Evolutionary conservation across 345 rosid genomes (phyloP).

Genomic region (Populus simonii): DNA sequence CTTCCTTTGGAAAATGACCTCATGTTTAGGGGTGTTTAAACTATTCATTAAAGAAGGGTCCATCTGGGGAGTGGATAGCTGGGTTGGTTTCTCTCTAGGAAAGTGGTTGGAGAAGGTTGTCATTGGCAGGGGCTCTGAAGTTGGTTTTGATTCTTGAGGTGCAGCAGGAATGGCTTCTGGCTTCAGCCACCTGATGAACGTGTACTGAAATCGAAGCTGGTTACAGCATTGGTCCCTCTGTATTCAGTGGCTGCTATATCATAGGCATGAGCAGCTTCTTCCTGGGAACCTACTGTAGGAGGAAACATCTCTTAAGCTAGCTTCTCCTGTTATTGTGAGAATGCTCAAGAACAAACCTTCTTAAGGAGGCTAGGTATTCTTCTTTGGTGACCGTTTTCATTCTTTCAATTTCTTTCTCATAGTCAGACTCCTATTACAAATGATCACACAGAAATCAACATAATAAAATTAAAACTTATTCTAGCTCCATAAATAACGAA

Average conservation of each 20-base stretch:
- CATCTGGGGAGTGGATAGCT: conserved; percentile 12
- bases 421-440: conserved; percentile 25
- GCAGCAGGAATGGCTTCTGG: conserved; percentile 20
- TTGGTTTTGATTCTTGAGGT: conserved; percentile 20
- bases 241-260: conserved; percentile 20
- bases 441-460: neutral
- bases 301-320: neutral
- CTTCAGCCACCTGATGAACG: conserved; percentile 26
- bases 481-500: neutral
- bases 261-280: conserved; percentile 30
- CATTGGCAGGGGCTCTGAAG: neutral
- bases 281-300: conserved; percentile 38
- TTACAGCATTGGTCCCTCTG: conserved; percentile 19
- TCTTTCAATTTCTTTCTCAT: conserved; percentile 34
- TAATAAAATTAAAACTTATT: too few relatives aligned
- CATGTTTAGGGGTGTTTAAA: conserved; percentile 8
- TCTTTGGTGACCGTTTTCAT: conserved; percentile 39
- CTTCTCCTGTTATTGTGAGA: neutral
- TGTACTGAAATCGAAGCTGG: conserved; percentile 16
- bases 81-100: conserved; percentile 10
- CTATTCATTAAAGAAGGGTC: conserved; percentile 6
- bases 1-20: neutral
- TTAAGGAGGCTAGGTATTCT: conserved; percentile 36
- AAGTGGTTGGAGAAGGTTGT: conserved; percentile 4
- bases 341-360: conserved; percentile 24